Conservation (phyloP, 306 rosid genomes). For the Gastrolobium villosum region DNA sequence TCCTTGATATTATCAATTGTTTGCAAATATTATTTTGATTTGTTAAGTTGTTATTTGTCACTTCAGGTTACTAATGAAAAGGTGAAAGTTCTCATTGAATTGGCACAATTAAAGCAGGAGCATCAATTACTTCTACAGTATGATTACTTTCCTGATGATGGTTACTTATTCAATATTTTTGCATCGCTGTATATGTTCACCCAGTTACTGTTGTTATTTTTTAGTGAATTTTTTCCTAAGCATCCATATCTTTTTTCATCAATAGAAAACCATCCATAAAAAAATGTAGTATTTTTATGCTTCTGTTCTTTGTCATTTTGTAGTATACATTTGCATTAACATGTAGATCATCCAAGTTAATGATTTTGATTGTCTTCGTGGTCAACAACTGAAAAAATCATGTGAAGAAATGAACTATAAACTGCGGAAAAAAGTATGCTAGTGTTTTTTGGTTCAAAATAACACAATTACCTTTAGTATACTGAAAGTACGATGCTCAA, state of each 20-base stretch:
- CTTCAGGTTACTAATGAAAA: constrained; percentile 96
- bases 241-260: constrained; percentile 28
- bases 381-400: neutral
- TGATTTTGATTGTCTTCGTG: constrained; percentile 21
- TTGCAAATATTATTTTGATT: constrained; percentile 37
- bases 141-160: constrained; percentile 49
- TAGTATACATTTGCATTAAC: constrained; percentile 39
- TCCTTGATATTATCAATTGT: constrained; percentile 30
- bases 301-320: constrained; percentile 27
- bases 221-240: constrained; percentile 13
- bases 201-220: constrained; percentile 24
- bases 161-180: constrained; percentile 40
- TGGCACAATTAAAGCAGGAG: constrained; percentile 90
- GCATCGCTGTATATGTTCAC: constrained; percentile 18
- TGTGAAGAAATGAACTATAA: constrained; percentile 27
- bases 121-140: constrained; percentile 81
- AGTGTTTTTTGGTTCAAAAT: constrained; percentile 19
- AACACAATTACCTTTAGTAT: neutral
- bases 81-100: constrained; percentile 89
- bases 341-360: constrained; percentile 15
- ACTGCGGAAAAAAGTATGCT: neutral
- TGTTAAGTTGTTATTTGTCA: constrained; percentile 39
- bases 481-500: constrained; percentile 17
- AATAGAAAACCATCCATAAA: constrained; percentile 2
- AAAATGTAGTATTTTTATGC: neutral